Percentiles rank a stretch among this genome's conserved stretches.
phyloP scores from a whole-genome alignment of 1,284 basidiomycete genomes.

The Ceratobasidium sp. region DNA sequence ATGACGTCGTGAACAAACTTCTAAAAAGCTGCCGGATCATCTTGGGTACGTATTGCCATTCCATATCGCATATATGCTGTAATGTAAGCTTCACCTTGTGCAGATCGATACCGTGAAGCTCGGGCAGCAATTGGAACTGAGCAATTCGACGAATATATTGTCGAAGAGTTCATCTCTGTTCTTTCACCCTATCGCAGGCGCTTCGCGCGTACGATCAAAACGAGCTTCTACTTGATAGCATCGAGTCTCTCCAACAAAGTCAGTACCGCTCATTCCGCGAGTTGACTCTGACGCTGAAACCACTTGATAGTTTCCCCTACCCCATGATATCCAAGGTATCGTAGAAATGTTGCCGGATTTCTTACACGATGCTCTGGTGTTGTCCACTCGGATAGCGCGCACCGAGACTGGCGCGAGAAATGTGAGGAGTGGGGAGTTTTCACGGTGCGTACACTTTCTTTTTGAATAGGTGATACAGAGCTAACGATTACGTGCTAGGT shows the following conservation, averaged over 20 bases:
- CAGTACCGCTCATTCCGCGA: background rate
- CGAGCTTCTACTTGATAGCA: slow-evolving; percentile 50
- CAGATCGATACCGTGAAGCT: slow-evolving; percentile 53
- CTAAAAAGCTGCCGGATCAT: slow-evolving; percentile 54
- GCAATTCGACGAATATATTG: slow-evolving; percentile 51
- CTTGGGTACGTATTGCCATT: slow-evolving; percentile 46
- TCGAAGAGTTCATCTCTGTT: slow-evolving; percentile 51
- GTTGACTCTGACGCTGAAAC: background rate
- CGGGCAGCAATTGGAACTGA: slow-evolving; percentile 53
- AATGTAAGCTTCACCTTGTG: background rate
- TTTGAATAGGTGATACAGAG: background rate
- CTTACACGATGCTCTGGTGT: slow-evolving; percentile 55
- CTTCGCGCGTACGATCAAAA: slow-evolving; percentile 51
- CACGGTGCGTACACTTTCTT: slow-evolving; percentile 45
- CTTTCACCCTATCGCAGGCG: slow-evolving; percentile 54
- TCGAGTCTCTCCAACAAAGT: slow-evolving; percentile 38
- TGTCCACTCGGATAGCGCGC: slow-evolving; percentile 51
- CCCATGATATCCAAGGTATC: slow-evolving; percentile 53
- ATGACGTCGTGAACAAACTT: slow-evolving; percentile 50
- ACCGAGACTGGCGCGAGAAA: slow-evolving; percentile 53
- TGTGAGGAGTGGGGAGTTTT: slow-evolving; percentile 52
- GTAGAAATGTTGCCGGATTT: slow-evolving; percentile 50
- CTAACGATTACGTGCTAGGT: slow-evolving; percentile 32
- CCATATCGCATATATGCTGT: background rate
- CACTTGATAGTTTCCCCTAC: slow-evolving; percentile 53